phyloP scores from a whole-genome alignment of 2,329 filamentous ascomycete species.

The Lachnellula suecica region DNA sequence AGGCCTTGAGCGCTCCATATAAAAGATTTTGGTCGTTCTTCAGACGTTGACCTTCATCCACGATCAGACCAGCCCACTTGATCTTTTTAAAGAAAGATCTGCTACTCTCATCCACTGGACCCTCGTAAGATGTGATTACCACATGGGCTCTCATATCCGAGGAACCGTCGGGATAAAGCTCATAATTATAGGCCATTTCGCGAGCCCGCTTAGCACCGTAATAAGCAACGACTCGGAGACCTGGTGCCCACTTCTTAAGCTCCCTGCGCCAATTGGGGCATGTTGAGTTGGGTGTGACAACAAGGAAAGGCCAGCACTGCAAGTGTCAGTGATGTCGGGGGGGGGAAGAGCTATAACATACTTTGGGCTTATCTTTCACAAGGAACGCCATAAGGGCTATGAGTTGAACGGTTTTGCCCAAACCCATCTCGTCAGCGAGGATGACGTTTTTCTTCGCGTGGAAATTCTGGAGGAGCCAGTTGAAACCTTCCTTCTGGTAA shows the following conservation, averaged over 20 bases:
- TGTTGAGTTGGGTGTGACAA: conserved; percentile 92
- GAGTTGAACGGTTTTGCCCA: conserved; percentile 95
- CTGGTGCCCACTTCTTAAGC: conserved; percentile 89
- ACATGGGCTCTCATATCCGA: conserved; percentile 81
- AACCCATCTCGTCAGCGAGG: conserved; percentile 95
- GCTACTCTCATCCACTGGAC: conserved; percentile 71
- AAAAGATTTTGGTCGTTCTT: conserved; percentile 89
- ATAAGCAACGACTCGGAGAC: conserved; percentile 85
- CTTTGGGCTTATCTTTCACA: conserved; percentile 57
- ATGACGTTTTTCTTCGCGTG: conserved; percentile 81
- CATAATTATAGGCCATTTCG: conserved; percentile 75
- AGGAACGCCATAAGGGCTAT: conserved; percentile 78
- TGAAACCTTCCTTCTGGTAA: conserved; percentile 89
- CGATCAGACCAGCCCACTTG: conserved; percentile 83
- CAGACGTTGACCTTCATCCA: conserved; percentile 92
- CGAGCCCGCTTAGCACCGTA: conserved; percentile 77
- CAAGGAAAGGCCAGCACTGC: conserved; percentile 84
- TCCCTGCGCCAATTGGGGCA: conserved; percentile 98
- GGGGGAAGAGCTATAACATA: conserved; percentile 17
- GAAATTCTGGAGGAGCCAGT: conserved; percentile 94
- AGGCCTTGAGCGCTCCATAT: conserved; percentile 69
- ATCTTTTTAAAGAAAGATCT: conserved; percentile 66
- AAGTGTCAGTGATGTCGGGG: conserved; percentile 49
- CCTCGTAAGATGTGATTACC: conserved; percentile 93
- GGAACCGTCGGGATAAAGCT: conserved; percentile 71